Percentiles rank a stretch among this genome's conserved stretches.
phyloP scores from a whole-genome alignment of 1,284 basidiomycete species.

The Ustilago lituana region DNA sequence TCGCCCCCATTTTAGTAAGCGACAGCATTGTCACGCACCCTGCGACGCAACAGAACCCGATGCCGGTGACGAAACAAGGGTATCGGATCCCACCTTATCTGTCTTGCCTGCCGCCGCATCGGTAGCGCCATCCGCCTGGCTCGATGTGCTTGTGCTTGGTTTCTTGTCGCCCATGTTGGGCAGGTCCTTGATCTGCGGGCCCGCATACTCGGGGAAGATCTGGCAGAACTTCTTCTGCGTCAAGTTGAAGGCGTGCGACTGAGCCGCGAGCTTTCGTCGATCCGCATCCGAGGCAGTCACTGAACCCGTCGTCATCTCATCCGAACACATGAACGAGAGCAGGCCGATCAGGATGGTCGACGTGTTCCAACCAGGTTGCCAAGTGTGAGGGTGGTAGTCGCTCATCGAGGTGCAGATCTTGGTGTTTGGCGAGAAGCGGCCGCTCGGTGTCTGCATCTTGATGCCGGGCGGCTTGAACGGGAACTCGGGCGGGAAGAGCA shows the following conservation, averaged over 20 bases:
- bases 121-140: background rate
- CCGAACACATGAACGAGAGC: slow-evolving; percentile 92
- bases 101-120: slow-evolving; percentile 10
- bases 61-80: slow-evolving; percentile 32
- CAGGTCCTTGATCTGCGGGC: slow-evolving; percentile 40
- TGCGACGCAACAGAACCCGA: slow-evolving; percentile 39
- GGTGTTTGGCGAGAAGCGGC: slow-evolving; percentile 88
- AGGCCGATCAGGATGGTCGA: slow-evolving; percentile 94
- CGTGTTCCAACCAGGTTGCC: slow-evolving; percentile 93
- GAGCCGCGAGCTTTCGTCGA: slow-evolving; percentile 79
- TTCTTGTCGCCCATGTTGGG: slow-evolving; percentile 64
- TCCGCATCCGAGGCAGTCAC: slow-evolving; percentile 82
- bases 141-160: slow-evolving; percentile 3
- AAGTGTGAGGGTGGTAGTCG: slow-evolving; percentile 81
- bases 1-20: too few species aligned
- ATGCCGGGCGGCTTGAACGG: slow-evolving; percentile 77
- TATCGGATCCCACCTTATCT: slow-evolving; percentile 45
- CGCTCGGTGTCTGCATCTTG: slow-evolving; percentile 95
- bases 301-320: slow-evolving; percentile 95
- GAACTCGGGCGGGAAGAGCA: slow-evolving; percentile 77
- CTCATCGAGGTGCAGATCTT: slow-evolving; percentile 75
- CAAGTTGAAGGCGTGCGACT: slow-evolving; percentile 87
- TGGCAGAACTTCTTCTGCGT: slow-evolving; percentile 76
- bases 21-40: slow-evolving; percentile 29
- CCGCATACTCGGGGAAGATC: slow-evolving; percentile 62